A percentile compares a stretch with the other conserved stretches of the same genome.
Conservation (phyloP, 805 yeast genomes). For the Zygosaccharomyces siamensis region DNA sequence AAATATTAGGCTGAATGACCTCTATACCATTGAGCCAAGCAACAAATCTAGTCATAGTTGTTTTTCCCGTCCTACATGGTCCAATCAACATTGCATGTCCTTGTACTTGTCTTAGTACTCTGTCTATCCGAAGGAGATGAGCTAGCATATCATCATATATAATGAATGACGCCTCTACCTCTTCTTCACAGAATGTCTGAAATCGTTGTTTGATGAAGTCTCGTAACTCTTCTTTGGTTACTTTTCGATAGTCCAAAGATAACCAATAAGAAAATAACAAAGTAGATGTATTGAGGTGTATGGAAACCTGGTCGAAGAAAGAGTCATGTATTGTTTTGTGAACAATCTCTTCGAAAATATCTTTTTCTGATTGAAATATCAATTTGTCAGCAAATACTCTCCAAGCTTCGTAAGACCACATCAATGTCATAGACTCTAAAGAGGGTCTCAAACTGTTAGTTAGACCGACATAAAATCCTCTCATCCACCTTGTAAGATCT, state of each 20-base stretch:
- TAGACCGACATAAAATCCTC: conserved; percentile 61
- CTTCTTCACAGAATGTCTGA: conserved; percentile 73
- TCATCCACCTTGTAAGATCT: conserved; percentile 82
- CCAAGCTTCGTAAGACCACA: conserved; percentile 80
- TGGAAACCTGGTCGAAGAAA: conserved; percentile 47
- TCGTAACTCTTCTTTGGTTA: conserved; percentile 43
- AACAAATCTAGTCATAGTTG: conserved; percentile 71
- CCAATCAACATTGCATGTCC: conserved; percentile 90
- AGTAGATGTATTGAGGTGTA: conserved; percentile 42
- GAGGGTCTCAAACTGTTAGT: conserved; percentile 35
- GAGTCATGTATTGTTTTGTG: conserved; percentile 30
- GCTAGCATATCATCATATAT: conserved; percentile 68
- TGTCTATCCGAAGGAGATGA: conserved; percentile 70
- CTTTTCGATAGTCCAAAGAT: conserved; percentile 55
- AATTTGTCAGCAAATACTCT: conserved; percentile 75
- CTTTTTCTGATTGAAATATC: conserved; percentile 42
- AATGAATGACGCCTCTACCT: conserved; percentile 53
- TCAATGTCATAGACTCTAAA: conserved; percentile 46
- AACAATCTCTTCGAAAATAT: conserved; percentile 44
- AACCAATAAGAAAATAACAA: conserved; percentile 74
- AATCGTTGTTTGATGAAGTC: conserved; percentile 60
- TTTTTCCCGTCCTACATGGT: conserved; percentile 74
- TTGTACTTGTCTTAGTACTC: conserved; percentile 78
- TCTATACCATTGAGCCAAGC: conserved; percentile 85
- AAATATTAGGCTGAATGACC: conserved; percentile 53